A percentile compares a stretch with the other conserved stretches of the same genome.
Conservation (phyloP, 495 filamentous ascomycete genomes). For the Podospora fimiseda region DNA sequence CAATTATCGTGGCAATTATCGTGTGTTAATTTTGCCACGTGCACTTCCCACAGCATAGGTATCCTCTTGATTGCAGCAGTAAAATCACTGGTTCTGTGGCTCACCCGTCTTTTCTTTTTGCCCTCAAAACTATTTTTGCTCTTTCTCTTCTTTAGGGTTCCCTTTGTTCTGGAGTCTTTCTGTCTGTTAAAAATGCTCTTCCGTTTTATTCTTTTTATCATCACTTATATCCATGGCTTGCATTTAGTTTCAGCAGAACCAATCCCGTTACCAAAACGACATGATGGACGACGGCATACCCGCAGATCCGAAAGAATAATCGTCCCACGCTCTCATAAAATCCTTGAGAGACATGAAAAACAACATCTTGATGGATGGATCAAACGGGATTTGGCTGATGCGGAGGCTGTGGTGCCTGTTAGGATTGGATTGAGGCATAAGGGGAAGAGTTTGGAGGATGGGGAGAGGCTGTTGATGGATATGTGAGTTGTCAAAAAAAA, state of each 20-base stretch:
- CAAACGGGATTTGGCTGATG: slow-evolving; percentile 21
- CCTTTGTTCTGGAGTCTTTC: not conserved
- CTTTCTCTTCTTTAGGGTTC: not conserved
- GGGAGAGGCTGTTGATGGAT: slow-evolving; percentile 29
- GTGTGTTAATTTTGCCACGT: not conserved
- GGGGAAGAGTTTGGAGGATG: slow-evolving; percentile 24
- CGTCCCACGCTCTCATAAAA: slow-evolving; percentile 5
- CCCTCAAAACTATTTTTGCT: not conserved
- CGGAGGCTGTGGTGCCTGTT: slow-evolving; percentile 25
- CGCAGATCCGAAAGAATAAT: not conserved
- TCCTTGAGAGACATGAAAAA: slow-evolving; percentile 17
- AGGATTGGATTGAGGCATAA: slow-evolving; percentile 28
- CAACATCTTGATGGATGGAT: slow-evolving; percentile 24
- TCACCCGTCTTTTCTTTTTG: not conserved
- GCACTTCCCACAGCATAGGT: not conserved
- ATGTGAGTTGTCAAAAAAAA: slow-evolving; percentile 24
- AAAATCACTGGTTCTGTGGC: not conserved
- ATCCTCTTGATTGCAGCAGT: not conserved
- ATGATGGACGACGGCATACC: not conserved
- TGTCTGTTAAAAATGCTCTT: not conserved
- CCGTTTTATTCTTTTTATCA: not conserved
- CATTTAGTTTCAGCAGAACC: not conserved
- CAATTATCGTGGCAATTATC: not conserved
- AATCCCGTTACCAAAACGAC: not conserved
- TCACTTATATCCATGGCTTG: not conserved